These are phyloP conservation scores for Narthecium ossifragum DNA, from an alignment of 106 monocot species.

Conservation along the genomic window DNA sequence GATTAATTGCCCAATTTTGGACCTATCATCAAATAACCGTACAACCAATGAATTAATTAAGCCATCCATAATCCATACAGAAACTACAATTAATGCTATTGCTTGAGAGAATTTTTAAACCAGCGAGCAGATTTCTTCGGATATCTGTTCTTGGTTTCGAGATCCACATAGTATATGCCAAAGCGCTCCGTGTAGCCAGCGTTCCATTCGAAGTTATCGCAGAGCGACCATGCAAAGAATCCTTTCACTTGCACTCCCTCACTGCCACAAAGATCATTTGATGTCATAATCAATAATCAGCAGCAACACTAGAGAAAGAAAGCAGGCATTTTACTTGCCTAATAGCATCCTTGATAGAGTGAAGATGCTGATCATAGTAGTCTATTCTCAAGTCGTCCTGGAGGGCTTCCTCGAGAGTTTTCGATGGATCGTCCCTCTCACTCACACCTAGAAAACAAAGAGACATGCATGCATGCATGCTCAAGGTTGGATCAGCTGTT, in stretches of 20 bases:
- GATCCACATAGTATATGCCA: constrained; percentile 6
- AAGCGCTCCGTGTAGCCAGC: constrained; percentile 4
- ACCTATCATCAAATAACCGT: too few species aligned
- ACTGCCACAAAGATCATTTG: not conserved
- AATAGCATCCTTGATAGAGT: not conserved
- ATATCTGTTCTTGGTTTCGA: constrained; percentile 8
- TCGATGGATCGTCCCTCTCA: not conserved
- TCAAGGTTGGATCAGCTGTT: not conserved
- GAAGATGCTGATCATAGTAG: not conserved
- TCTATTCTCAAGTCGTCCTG: not conserved
- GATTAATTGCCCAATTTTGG: too few species aligned
- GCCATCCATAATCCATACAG: too few species aligned
- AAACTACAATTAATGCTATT: too few species aligned
- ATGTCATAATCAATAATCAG: not conserved
- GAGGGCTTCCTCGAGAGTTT: not conserved
- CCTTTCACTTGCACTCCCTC: constrained; percentile 3
- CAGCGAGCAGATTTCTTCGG: constrained; percentile 14
- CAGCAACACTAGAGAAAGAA: too few species aligned
- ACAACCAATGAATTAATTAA: too few species aligned
- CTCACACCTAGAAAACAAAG: not conserved
- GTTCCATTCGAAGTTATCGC: constrained; percentile 11
- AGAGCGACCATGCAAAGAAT: constrained; percentile 4
- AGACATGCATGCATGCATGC: too few species aligned
- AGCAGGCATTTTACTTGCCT: too few species aligned
- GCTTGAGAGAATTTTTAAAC: constrained; percentile 10